phyloP scores from a whole-genome alignment of 148 eudicot genomes.

The Persicaria tinctoria region DNA sequence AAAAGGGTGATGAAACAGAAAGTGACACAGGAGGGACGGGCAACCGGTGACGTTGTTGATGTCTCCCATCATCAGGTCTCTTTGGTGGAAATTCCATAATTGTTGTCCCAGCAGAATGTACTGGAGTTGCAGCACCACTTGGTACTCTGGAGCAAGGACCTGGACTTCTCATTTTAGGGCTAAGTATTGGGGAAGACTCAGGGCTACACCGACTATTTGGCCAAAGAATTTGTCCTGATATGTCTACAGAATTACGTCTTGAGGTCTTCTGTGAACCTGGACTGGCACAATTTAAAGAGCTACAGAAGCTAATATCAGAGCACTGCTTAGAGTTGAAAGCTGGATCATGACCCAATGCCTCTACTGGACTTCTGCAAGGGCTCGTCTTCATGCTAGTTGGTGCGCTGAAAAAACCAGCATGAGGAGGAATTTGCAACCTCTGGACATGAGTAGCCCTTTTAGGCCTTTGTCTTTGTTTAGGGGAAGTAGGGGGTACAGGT shows the following conservation, averaged over 20 bases:
- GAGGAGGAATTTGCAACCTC: conserved; percentile 25
- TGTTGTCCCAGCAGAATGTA: conserved; percentile 25
- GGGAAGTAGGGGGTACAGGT: conserved; percentile 17
- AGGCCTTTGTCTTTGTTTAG: conserved; percentile 19
- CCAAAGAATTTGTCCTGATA: conserved; percentile 27
- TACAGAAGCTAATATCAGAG: conserved; percentile 8
- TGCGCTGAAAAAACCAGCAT: conserved; percentile 23
- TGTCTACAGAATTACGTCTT: conserved; percentile 30
- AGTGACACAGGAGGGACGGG: conserved; percentile 5
- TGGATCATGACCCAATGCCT: conserved; percentile 11
- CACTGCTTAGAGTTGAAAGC: conserved; percentile 14
- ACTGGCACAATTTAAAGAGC: conserved; percentile 21
- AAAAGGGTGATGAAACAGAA: conserved; percentile 8
- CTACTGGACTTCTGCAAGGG: conserved; percentile 33
- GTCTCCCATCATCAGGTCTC: conserved; percentile 30
- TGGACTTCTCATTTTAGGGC: conserved; percentile 37
- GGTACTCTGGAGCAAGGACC: conserved; percentile 35
- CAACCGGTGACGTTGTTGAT: conserved; percentile 27
- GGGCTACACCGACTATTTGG: conserved; percentile 39
- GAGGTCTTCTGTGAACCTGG: conserved; percentile 33
- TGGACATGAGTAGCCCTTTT: conserved; percentile 18
- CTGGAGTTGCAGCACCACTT: conserved; percentile 35
- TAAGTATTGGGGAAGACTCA: conserved; percentile 32
- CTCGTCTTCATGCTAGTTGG: conserved; percentile 33
- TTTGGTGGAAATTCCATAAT: conserved; percentile 13